Conservation (phyloP, 2,329 filamentous ascomycete genomes). For the Beauveria rudraprayagi region DNA sequence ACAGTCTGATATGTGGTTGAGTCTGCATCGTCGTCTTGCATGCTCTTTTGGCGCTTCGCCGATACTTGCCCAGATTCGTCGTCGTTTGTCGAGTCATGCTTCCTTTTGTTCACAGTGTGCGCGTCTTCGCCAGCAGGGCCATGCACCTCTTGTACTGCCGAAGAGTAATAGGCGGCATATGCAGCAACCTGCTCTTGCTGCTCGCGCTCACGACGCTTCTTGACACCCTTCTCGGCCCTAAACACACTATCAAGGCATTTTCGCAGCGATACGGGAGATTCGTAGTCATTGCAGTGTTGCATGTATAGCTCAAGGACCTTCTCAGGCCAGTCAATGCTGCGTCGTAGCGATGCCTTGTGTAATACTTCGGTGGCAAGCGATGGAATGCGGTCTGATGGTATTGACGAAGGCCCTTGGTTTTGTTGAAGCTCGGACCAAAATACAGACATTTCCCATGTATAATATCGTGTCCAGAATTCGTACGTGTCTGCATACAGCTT, state of each 20-base stretch:
- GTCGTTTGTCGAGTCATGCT: conserved; percentile 53
- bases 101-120: conserved; percentile 55
- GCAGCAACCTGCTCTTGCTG: conserved; percentile 50
- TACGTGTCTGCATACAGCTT: conserved; percentile 65
- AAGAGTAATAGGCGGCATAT: conserved; percentile 34
- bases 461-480: conserved; percentile 91
- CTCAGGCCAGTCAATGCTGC: conserved; percentile 67
- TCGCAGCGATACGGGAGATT: conserved; percentile 67
- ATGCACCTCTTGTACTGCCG: conserved; percentile 17
- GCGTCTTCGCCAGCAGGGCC: conserved; percentile 25
- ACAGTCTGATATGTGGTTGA: conserved; percentile 22
- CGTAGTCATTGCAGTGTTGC: conserved; percentile 83
- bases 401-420: conserved; percentile 30
- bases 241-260: conserved; percentile 66
- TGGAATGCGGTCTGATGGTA: conserved; percentile 41
- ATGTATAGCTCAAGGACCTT: conserved; percentile 66
- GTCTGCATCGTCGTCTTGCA: conserved; percentile 22
- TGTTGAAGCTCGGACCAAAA: conserved; percentile 31
- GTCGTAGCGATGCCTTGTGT: conserved; percentile 56
- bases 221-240: conserved; percentile 56
- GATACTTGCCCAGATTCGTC: conserved; percentile 34
- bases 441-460: conserved; percentile 78
- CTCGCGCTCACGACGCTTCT: conserved; percentile 58
- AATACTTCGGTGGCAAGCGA: conserved; percentile 68
- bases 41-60: conserved; percentile 59